Evolutionary conservation across 2,329 filamentous ascomycete genomes (phyloP), one percentile per base, ranked within the genome.

Genomic region (Colletotrichum orchidophilum): DNA sequence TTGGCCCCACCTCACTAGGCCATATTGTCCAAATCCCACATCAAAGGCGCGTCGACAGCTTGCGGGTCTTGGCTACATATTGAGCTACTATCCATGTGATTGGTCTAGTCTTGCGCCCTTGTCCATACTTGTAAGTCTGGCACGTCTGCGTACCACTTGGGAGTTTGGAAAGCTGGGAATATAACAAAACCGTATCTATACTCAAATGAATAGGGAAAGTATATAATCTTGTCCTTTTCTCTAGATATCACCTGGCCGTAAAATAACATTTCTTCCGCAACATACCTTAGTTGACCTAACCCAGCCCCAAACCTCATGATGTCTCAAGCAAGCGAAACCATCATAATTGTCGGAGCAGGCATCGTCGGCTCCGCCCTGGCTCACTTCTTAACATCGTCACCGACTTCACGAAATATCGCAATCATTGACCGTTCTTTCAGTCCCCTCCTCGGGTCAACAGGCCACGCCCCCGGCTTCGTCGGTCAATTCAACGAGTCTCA

Each of bases 321-420:
- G 63, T 53, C 55, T 9, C 3, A 39, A 24, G 1, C 29, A 24
- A 6, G 3, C 46, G 73, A 78, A 57, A 78, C 78, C 27, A 78
- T 83, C 39, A 69, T 83, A 54, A 82, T 83, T 63, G 78, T 78
- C 33, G 81, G 81, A 27, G 81, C 79, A 6, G 81, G 81, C 46
- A 77, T 83, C 42, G 79, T 81, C 11, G 81, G 81, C 18, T 73
- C 82, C 52, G 76, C 78, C 1, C 75, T 83, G 46, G 81, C 80
- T n/a, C 78, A 82, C 46, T 81, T 78, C 18, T 77, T 82, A 24
- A 57, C 58, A 3, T 13, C 12, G 11, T 57, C 65, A 8, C 15
- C 29, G 15, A 61, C 53, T 7, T 29, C 52, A 6, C 59, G 65
- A 18, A 11, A 13, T 5, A 52, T 68, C 21, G 63, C 59, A 1